Base-by-base conservation (phyloP, 257 asterid genomes). In the Misopates orontium region DNA sequence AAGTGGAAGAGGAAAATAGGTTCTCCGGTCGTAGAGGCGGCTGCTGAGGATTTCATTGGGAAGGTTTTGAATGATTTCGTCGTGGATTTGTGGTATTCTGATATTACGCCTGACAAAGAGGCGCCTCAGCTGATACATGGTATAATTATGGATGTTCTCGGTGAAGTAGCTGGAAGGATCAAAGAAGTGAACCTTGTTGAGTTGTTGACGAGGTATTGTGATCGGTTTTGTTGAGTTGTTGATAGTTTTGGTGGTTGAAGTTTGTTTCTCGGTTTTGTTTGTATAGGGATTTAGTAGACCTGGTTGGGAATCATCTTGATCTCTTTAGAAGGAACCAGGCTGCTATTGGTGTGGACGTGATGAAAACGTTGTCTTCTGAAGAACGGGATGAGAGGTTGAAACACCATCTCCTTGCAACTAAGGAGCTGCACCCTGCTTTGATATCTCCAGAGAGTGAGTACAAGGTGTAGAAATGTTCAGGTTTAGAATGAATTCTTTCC, bases 381-480 rank as follows among this genome's bases (percentile, higher is more conserved):
- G 95, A 88, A 84, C 78, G 96, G 75, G 98, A 91, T 67, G 95
- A 88, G 68, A 85, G 91, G 78, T 79, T 91, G 84, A 91, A 88
- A 75, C 87, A 76, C 70, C 88, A 91, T 71, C 85, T 88, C 60
- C 67, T 91, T 75, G 76, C 79, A 70, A 77, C 95, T 66, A 83
- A 88, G 83, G 91, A 88, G 80, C 96, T 86, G 71, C 98, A 91
- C 68, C 98, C 98, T 64, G 98, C 98, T 72, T 74, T 91, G 82
- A 74, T 86, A 80, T 88, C 95, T 73, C 63, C 96, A 51, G 96
- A 88, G 83, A 73, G 90, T 85, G 98, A 91, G 95, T 88, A 91
- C 91, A 91, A 91, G 98, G 98, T 91, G 85, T 82, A 83, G 67
- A 83, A 83, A 80, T 75, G 79, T 76, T 82, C 78, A 71, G 47